These are phyloP conservation scores for Perkinsus marinus DNA, from an alignment of 169 alveolate species.

Conservation along the genomic window DNA sequence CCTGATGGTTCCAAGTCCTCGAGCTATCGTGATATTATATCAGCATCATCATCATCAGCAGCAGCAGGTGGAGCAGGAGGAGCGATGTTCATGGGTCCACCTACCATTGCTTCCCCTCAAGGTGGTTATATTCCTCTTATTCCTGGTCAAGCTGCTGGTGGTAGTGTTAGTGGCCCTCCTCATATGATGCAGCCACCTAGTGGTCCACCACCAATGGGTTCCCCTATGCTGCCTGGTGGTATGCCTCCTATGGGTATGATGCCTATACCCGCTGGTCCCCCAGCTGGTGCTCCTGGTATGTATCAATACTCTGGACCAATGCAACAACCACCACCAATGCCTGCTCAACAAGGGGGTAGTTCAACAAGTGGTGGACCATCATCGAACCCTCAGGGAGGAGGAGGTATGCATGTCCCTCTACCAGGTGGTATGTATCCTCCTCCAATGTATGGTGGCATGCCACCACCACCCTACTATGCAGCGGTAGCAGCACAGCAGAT, in stretches of 20 bases:
- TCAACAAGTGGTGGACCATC: too few relatives aligned
- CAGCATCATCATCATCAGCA: neutral
- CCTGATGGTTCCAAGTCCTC: neutral
- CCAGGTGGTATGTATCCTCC: neutral
- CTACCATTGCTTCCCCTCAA: too few relatives aligned
- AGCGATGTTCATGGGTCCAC: neutral
- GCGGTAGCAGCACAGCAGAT: neutral
- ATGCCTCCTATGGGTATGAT: neutral
- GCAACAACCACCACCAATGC: neutral
- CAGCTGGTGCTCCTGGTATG: neutral
- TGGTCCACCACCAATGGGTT: too few relatives aligned
- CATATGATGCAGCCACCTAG: too few relatives aligned
- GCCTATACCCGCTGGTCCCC: neutral
- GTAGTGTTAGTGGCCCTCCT: too few relatives aligned
- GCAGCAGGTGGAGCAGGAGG: neutral
- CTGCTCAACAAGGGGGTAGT: too few relatives aligned
- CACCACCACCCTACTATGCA: neutral
- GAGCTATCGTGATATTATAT: neutral
- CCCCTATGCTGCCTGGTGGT: too few relatives aligned
- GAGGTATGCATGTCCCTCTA: neutral
- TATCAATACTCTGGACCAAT: neutral
- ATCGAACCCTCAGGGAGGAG: neutral
- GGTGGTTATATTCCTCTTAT: neutral
- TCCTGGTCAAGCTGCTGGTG: neutral
- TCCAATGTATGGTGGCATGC: neutral